These are phyloP conservation scores for Pholiota conissans DNA, from an alignment of 768 basidiomycete species.

Conservation along the genomic window DNA sequence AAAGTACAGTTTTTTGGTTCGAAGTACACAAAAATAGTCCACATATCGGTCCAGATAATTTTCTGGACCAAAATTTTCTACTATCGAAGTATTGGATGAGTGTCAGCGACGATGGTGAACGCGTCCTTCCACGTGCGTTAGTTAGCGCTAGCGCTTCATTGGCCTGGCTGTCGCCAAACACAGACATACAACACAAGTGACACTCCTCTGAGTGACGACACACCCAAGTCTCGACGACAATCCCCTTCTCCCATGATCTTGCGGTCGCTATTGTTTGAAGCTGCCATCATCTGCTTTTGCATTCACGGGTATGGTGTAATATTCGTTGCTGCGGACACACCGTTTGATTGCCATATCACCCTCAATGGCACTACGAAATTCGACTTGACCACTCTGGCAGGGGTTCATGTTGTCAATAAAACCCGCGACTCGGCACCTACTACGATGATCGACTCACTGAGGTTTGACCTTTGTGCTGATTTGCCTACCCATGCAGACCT, in stretches of 20 bases:
- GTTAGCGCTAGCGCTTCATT: not conserved
- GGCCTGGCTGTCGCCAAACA: constrained; percentile 1
- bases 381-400: constrained; percentile 58
- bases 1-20: too few species aligned
- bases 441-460: constrained; percentile 54
- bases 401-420: constrained; percentile 48
- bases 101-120: not conserved
- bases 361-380: constrained; percentile 47
- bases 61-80: too few species aligned
- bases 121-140: constrained; percentile 2
- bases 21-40: too few species aligned
- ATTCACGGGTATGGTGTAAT: constrained; percentile 14
- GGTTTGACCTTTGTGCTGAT: constrained; percentile 70
- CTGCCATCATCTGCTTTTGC: constrained; percentile 14
- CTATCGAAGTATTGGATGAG: too few species aligned
- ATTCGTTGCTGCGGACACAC: constrained; percentile 36
- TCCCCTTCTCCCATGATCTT: constrained; percentile 19
- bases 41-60: too few species aligned
- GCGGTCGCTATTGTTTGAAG: constrained; percentile 11
- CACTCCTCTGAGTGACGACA: not conserved
- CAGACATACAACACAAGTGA: not conserved
- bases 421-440: constrained; percentile 65
- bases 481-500: constrained; percentile 47
- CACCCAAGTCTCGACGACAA: not conserved
- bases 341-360: constrained; percentile 55